A percentile compares a stretch with the other conserved stretches of the same genome.
Evolutionary conservation across 768 basidiomycete genomes (phyloP).

Genomic region (Boletus sensibilis): DNA sequence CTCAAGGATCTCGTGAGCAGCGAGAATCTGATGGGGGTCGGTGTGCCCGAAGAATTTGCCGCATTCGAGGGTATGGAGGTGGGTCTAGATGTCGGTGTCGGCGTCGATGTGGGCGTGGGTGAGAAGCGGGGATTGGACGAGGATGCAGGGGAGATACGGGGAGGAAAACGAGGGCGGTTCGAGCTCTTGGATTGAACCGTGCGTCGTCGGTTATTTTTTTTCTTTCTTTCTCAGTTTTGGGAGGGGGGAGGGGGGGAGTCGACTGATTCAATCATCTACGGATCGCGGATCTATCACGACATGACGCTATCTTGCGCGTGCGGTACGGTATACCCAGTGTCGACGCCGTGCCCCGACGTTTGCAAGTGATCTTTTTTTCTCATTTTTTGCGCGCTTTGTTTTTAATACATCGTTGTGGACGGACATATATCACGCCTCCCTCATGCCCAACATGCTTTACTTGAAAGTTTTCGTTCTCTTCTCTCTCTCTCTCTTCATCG

Average conservation of each 20-base stretch:
- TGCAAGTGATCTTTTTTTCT: neutral
- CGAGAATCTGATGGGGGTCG: slow-evolving; percentile 53
- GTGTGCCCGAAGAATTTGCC: slow-evolving; percentile 28
- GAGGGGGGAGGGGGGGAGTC: neutral
- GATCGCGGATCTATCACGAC: neutral
- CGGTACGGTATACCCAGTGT: neutral
- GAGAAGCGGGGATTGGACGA: slow-evolving; percentile 41
- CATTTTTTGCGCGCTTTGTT: neutral
- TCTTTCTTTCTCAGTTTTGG: neutral
- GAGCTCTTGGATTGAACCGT: slow-evolving; percentile 52
- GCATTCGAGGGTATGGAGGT: slow-evolving; percentile 19
- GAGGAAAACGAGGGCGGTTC: slow-evolving; percentile 59
- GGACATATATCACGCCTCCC: neutral
- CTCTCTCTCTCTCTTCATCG: neutral
- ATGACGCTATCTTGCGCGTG: neutral
- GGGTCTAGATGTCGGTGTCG: slow-evolving; percentile 23
- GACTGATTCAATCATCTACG: neutral
- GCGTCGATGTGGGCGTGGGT: slow-evolving; percentile 20
- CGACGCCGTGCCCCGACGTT: neutral
- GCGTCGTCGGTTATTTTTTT: neutral
- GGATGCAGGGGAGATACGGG: slow-evolving; percentile 39
- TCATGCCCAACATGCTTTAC: neutral
- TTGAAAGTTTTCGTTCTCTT: neutral
- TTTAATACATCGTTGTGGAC: slow-evolving; percentile 7
- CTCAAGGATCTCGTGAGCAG: slow-evolving; percentile 69